These are phyloP conservation scores for Cryomyces minteri DNA, from an alignment of 495 filamentous ascomycete species.

Conservation along the genomic window DNA sequence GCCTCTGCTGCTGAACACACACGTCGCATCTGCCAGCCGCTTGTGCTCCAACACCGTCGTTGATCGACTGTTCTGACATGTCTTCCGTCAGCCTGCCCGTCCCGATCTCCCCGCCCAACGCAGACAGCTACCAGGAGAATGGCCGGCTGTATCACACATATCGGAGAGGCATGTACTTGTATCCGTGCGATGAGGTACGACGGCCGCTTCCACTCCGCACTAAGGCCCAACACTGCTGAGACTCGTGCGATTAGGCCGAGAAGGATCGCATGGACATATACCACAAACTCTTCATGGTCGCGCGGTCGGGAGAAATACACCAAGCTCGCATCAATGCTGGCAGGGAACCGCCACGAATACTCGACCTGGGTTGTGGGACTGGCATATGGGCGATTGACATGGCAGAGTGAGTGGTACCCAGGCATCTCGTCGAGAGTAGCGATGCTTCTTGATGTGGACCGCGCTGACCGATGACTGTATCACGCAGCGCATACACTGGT, in stretches of 20 bases:
- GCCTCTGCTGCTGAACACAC: background rate
- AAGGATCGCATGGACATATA: conserved; percentile 25
- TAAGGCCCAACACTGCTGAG: conserved; percentile 5
- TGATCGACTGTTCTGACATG: background rate
- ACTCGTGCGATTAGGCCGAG: conserved; percentile 9
- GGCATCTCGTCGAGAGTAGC: background rate
- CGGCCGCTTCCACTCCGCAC: background rate
- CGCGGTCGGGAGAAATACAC: conserved; percentile 39
- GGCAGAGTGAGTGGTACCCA: conserved; percentile 37
- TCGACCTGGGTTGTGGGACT: conserved; percentile 74
- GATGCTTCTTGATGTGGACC: background rate
- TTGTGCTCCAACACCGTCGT: conserved; percentile 7
- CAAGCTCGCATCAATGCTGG: conserved; percentile 32
- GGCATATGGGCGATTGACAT: conserved; percentile 82
- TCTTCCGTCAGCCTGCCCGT: conserved; percentile 7
- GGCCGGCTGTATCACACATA: conserved; percentile 37
- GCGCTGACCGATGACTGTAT: conserved; percentile 6
- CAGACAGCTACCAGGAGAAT: conserved; percentile 28
- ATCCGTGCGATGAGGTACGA: conserved; percentile 40
- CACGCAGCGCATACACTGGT: conserved; percentile 34
- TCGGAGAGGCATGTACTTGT: conserved; percentile 38
- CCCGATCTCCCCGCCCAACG: conserved; percentile 12
- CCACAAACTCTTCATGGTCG: conserved; percentile 30
- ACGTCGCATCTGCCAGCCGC: background rate
- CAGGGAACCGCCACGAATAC: conserved; percentile 27